These are phyloP conservation scores for Carex cristatella DNA, from an alignment of 176 grass and related monocot genomes.

Conservation along the genomic window DNA sequence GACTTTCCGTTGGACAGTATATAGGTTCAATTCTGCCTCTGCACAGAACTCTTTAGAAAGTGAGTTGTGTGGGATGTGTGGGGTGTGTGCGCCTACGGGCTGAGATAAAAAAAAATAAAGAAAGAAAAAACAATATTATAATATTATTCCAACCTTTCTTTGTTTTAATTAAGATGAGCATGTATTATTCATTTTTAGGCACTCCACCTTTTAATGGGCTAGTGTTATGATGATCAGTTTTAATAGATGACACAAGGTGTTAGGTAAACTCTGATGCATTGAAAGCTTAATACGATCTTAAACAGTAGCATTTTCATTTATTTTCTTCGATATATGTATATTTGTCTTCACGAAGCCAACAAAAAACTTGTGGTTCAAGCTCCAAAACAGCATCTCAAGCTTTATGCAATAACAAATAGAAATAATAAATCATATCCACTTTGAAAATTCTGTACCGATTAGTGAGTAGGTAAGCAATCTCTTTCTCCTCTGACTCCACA, in stretches of 20 bases:
- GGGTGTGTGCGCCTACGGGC: no score
- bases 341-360: slow-evolving; percentile 3
- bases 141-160: no score
- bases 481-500: neutral
- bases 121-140: neutral
- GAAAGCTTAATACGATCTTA: neutral
- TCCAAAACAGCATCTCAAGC: neutral
- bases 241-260: neutral
- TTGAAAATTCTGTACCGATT: neutral
- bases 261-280: neutral
- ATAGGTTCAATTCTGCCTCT: no score
- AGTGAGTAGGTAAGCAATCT: neutral
- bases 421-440: neutral
- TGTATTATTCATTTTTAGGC: no score
- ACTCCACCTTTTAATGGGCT: no score
- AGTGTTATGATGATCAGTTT: no score
- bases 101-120: no score
- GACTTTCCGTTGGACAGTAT: no score
- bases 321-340: neutral
- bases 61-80: no score
- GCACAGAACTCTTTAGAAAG: no score
- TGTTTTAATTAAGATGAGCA: no score
- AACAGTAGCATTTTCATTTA: neutral
- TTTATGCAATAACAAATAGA: neutral
- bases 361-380: neutral